Conservation (phyloP, 1,284 basidiomycete genomes). For the Heliocybe sulcata region DNA sequence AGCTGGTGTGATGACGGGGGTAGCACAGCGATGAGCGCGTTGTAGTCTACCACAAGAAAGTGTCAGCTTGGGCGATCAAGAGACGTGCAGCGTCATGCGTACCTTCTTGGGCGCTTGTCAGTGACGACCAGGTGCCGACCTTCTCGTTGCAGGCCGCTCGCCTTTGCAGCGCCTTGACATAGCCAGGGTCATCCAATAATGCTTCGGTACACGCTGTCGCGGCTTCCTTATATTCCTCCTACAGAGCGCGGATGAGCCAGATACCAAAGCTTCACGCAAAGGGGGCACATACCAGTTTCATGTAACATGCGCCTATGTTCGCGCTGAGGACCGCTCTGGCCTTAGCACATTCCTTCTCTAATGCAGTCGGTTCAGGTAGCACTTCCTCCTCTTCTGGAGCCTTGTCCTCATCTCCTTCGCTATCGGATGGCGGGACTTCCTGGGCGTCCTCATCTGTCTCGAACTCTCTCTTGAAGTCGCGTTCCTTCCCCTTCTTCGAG, state of each 20-base stretch:
- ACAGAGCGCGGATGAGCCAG: too few relatives aligned
- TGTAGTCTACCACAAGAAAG: constrained; percentile 57
- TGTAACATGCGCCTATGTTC: constrained; percentile 76
- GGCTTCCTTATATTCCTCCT: constrained; percentile 73
- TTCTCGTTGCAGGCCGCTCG: constrained; percentile 81
- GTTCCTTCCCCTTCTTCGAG: constrained; percentile 20
- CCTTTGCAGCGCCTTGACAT: constrained; percentile 85
- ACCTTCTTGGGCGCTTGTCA: constrained; percentile 85
- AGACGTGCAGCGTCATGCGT: neutral
- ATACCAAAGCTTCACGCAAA: too few relatives aligned
- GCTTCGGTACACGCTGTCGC: constrained; percentile 78
- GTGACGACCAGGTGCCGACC: constrained; percentile 76
- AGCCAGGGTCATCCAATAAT: constrained; percentile 75
- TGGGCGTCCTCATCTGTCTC: constrained; percentile 21
- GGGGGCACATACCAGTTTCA: constrained; percentile 54
- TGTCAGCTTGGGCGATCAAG: constrained; percentile 7
- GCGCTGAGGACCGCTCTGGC: constrained; percentile 64
- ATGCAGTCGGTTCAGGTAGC: constrained; percentile 16
- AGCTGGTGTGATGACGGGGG: constrained; percentile 48
- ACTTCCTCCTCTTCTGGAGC: constrained; percentile 10
- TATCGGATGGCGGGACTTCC: constrained; percentile 9
- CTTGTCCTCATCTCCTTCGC: constrained; percentile 6
- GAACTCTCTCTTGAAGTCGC: constrained; percentile 19
- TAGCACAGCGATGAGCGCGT: constrained; percentile 54
- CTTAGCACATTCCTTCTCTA: constrained; percentile 43